phyloP scores from a whole-genome alignment of 169 alveolate genomes.

The Eimeria necatrix region DNA sequence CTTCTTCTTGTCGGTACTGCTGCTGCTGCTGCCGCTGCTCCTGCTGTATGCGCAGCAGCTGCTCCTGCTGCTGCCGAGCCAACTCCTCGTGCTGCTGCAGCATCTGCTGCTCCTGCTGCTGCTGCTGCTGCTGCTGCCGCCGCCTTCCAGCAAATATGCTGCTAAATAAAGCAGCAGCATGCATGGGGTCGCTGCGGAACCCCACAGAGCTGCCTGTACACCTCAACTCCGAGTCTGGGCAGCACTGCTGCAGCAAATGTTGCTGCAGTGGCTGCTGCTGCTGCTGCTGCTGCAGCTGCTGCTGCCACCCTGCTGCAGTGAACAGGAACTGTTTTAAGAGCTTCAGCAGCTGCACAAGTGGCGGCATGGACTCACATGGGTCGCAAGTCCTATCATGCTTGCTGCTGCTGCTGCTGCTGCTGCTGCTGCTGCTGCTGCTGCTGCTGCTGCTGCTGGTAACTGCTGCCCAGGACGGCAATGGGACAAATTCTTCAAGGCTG shows the following conservation, averaged over 20 bases:
- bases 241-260: background rate
- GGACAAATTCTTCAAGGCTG: background rate
- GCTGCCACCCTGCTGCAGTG: slow-evolving; percentile 9
- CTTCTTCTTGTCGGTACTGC: slow-evolving; percentile 18
- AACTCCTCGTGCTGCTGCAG: slow-evolving; percentile 53
- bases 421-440: slow-evolving; percentile 26
- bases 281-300: slow-evolving; percentile 16
- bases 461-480: slow-evolving; percentile 6
- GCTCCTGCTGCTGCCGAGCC: slow-evolving; percentile 51
- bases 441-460: slow-evolving; percentile 40
- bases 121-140: slow-evolving; percentile 36
- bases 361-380: background rate
- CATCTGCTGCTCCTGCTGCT: slow-evolving; percentile 39
- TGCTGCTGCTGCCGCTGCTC: slow-evolving; percentile 55
- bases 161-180: slow-evolving; percentile 45
- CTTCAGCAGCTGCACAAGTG: slow-evolving; percentile 20
- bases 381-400: background rate
- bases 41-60: slow-evolving; percentile 25
- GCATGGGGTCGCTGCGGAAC: background rate
- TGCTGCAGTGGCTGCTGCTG: slow-evolving; percentile 31
- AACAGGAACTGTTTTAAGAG: background rate
- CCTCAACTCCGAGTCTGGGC: background rate
- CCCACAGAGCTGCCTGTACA: background rate
- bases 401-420: background rate
- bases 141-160: slow-evolving; percentile 37